Conservation (phyloP, 164 flowering plant species). For the Cinnamomum micranthum region DNA sequence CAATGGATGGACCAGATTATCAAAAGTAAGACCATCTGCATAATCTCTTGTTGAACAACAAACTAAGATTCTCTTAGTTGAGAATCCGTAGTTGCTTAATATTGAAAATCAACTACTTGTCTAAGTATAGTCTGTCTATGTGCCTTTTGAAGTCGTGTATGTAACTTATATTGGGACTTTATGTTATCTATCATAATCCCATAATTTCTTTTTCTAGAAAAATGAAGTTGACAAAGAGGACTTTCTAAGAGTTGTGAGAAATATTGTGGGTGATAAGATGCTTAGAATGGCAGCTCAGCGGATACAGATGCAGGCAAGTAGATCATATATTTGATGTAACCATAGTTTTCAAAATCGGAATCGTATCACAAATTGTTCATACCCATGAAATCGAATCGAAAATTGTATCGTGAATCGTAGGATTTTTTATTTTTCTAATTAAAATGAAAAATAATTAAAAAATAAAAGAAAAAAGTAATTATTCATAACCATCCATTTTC, state of each 20-base stretch:
- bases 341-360: neutral
- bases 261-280: conserved; percentile 88
- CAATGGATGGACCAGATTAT: no score
- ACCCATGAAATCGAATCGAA: no score
- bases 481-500: no score
- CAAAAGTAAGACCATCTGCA: no score
- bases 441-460: no score
- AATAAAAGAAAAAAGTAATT: no score
- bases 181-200: neutral
- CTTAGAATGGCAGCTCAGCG: conserved; percentile 64
- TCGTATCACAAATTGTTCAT: no score
- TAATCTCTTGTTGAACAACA: no score
- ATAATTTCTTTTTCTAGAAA: conserved; percentile 34
- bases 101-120: neutral
- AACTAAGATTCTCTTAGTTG: no score
- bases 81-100: no score
- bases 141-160: neutral
- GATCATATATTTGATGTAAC: neutral
- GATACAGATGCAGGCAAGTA: conserved; percentile 57
- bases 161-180: neutral
- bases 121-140: neutral
- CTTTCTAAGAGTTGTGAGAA: conserved; percentile 71
- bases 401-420: no score
- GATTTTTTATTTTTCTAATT: no score
- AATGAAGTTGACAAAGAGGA: conserved; percentile 76